Evolutionary conservation across 2,329 filamentous ascomycete species (phyloP), one percentile per base, ranked within the genome.

Genomic region (Periconia sp.): DNA sequence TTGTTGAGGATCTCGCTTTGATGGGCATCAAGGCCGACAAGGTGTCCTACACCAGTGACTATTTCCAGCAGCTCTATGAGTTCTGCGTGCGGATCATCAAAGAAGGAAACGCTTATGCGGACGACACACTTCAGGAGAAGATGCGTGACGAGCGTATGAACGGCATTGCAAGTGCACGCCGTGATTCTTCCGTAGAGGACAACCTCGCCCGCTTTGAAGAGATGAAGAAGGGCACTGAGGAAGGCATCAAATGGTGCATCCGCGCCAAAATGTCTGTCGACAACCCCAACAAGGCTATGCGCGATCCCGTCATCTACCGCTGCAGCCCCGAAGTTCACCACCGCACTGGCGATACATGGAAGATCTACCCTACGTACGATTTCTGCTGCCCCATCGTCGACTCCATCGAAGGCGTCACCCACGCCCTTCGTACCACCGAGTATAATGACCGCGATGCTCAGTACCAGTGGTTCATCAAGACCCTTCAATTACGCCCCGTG

Each of bases 291-390:
- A 96, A 96, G 77, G 91, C 94, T 49, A 87, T 97, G 84, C 85
- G 94, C 61, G 94, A 99, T 74, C 94, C 94, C 13, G 92, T 97
- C 75, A 95, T 99, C 74, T 97, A 97, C 82, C 88, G 94, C 62
- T 97, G 92, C 84, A 96, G 96, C 68, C 81, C 84, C 6, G 71
- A 81, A 46, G 73, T 79, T 11, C 89, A 94, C 74, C 90, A 94
- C 78, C 86, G 90, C 62, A 94, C 90, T 1, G 90, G 90, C 31
- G 83, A 79, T 53, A 85, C 81, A 57, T 93, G 90, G 89, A 93
- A 92, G 77, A 88, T 91, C 70, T 93, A 93, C 76, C 90, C 90
- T 33, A 93, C 88, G 59, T 94, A 94, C 79, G 90, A 94, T 73
- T 91, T 93, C 70, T 90, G 89, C 59, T 92, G 89, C 75, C 90